Evolutionary conservation across 441 rosid species (phyloP), one percentile per base, ranked within the genome.

Genomic region (Syzygium syzygioides): DNA sequence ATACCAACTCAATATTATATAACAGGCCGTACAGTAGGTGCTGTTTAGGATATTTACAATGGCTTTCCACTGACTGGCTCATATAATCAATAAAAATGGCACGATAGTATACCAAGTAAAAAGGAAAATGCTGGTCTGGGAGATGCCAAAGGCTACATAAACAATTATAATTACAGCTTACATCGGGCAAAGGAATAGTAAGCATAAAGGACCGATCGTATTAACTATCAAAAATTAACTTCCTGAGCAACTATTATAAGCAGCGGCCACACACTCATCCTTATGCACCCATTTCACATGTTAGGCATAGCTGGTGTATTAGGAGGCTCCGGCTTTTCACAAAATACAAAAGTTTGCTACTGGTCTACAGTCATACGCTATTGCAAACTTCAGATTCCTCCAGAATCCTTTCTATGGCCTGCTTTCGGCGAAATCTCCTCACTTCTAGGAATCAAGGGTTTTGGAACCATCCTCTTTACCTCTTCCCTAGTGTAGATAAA

Each of bases 401-500:
- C 52, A 41, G 52, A 76, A 76, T 76, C 50, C 83, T 41, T 76
- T 76, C 23, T 13, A 41, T 76, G 83, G 83, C 52, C n/a, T 37
- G 83, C 50, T 76, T 76, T 76, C 10, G 85, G 87, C 28, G 90
- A 87, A 90, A 91, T 92, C 59, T 94, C 98, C 86, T 94, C 95
- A 4, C 91, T 89, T 92, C 91, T 95, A 25, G 91, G 89, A 93
- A 89, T 91, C 76, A 95, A 90, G 25, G 96, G 88, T 68, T 95
- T 92, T 1, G 98, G 97, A 88, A 92, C 94, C 97, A 98, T 96
- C 95, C 94, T 96, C 93, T 95, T 97, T 28, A 96, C 98, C 92
- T 98, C 99, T 92, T 97, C 99, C 90, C 95, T 94, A 5, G 99
- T 96, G 91, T 94, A 96, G 88, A 97, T 94, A 89, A 88, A 93